Evolutionary conservation across 2,329 filamentous ascomycete species (phyloP).

Genomic region (Ceratocystis cacaofunesta): DNA sequence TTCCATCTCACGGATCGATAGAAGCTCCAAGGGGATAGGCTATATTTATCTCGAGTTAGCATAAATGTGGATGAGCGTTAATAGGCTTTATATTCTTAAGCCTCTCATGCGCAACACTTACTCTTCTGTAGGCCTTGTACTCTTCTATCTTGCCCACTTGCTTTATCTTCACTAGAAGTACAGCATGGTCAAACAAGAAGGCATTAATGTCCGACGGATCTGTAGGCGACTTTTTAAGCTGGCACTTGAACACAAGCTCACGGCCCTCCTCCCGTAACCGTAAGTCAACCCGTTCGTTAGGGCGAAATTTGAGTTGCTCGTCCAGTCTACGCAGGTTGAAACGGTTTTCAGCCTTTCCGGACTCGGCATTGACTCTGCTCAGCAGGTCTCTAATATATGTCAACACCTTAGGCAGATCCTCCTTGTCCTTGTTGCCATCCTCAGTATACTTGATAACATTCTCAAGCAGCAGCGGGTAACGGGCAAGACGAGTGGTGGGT

Average conservation of each 20-base stretch:
- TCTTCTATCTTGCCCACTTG: slow-evolving; percentile 86
- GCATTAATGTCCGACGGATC: slow-evolving; percentile 83
- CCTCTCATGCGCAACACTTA: slow-evolving; percentile 23
- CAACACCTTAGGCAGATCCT: slow-evolving; percentile 83
- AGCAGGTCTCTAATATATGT: slow-evolving; percentile 75
- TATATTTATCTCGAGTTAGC: slow-evolving; percentile 24
- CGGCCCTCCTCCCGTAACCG: slow-evolving; percentile 88
- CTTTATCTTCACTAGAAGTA: slow-evolving; percentile 82
- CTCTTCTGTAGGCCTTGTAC: slow-evolving; percentile 77
- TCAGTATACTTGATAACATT: slow-evolving; percentile 85
- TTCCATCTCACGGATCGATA: slow-evolving; percentile 94
- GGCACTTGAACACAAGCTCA: slow-evolving; percentile 86
- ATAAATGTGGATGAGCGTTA: background rate
- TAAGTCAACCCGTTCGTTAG: slow-evolving; percentile 80
- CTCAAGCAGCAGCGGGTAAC: slow-evolving; percentile 84
- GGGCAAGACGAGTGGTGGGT: slow-evolving; percentile 83
- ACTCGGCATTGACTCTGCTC: slow-evolving; percentile 80
- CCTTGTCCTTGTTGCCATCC: slow-evolving; percentile 65
- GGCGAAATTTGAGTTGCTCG: slow-evolving; percentile 77
- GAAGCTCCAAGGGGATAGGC: slow-evolving; percentile 83
- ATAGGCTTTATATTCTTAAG: background rate
- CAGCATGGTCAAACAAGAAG: slow-evolving; percentile 91
- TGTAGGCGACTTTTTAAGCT: slow-evolving; percentile 80
- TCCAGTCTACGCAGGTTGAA: slow-evolving; percentile 91
- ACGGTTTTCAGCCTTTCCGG: slow-evolving; percentile 91